Conservation (phyloP, 2,329 filamentous ascomycete genomes). For the Hymenoscyphus albidus region DNA sequence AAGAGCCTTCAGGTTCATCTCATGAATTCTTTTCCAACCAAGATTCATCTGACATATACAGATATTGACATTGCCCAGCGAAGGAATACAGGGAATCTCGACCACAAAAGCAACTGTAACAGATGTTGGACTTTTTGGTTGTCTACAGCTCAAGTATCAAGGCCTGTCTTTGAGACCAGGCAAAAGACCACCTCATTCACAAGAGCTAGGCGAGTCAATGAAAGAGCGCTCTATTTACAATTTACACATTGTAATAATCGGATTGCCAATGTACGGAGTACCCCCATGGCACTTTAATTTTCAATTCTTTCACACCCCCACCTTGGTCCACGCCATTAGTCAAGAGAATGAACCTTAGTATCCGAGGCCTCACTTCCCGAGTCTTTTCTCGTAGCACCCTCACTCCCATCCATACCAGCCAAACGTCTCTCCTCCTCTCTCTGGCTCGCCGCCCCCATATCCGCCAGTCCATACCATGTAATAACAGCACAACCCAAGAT, state of each 20-base stretch:
- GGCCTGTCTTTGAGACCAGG: background rate
- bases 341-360: constrained; percentile 1
- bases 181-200: background rate
- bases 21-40: background rate
- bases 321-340: too few relatives aligned
- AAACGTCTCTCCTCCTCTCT: constrained; percentile 25
- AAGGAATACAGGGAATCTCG: background rate
- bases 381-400: background rate
- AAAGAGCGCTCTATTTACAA: background rate
- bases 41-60: background rate
- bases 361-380: background rate
- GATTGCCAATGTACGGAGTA: background rate
- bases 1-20: background rate
- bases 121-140: background rate
- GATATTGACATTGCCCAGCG: background rate
- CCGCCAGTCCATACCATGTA: constrained; percentile 31
- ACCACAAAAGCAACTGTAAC: too few relatives aligned
- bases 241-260: background rate
- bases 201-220: background rate
- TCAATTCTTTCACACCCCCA: background rate
- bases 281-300: background rate
- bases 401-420: constrained; percentile 10
- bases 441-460: constrained; percentile 32
- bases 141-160: background rate
- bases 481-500: constrained; percentile 31